A percentile compares a stretch with the other conserved stretches of the same genome.
Conservation (phyloP, 2,329 filamentous ascomycete species). For the Pseudodiploospora longispora region DNA sequence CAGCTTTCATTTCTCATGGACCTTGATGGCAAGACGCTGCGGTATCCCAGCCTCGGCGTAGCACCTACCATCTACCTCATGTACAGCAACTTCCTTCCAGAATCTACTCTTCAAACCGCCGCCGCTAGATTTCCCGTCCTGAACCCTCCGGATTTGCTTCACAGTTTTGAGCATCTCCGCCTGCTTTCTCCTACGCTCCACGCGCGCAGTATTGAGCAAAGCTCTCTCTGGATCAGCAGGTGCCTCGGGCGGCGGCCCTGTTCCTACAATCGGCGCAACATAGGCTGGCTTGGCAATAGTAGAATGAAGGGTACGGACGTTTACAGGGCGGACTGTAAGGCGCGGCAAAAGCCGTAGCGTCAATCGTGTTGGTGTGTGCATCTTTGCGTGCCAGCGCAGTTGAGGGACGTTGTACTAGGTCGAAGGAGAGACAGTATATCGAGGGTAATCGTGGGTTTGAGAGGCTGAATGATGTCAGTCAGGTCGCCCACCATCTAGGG, state of each 20-base stretch:
- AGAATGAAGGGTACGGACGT: constrained; percentile 24
- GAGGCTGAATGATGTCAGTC: constrained; percentile 10
- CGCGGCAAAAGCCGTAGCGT: constrained; percentile 27
- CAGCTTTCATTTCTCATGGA: background rate
- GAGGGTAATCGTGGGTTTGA: constrained; percentile 1
- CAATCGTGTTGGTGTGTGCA: constrained; percentile 34
- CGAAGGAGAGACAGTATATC: constrained; percentile 7
- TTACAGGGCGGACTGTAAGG: constrained; percentile 9
- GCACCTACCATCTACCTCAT: constrained; percentile 53
- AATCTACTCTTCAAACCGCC: constrained; percentile 61
- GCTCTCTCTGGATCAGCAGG: constrained; percentile 31
- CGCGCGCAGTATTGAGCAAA: constrained; percentile 32
- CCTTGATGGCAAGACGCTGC: too few species aligned
- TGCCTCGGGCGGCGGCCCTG: constrained; percentile 51
- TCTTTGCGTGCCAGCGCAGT: constrained; percentile 17
- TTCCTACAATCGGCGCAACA: constrained; percentile 45
- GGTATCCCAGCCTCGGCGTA: background rate
- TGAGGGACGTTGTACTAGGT: constrained; percentile 8
- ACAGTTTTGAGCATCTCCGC: constrained; percentile 47
- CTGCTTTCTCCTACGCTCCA: constrained; percentile 45
- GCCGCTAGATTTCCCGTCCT: constrained; percentile 31
- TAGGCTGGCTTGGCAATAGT: constrained; percentile 31
- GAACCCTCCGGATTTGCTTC: constrained; percentile 35
- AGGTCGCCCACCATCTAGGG: background rate
- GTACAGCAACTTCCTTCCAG: constrained; percentile 76